phyloP scores from a whole-genome alignment of 139 green algal genomes.

The Penium margaritaceum region DNA sequence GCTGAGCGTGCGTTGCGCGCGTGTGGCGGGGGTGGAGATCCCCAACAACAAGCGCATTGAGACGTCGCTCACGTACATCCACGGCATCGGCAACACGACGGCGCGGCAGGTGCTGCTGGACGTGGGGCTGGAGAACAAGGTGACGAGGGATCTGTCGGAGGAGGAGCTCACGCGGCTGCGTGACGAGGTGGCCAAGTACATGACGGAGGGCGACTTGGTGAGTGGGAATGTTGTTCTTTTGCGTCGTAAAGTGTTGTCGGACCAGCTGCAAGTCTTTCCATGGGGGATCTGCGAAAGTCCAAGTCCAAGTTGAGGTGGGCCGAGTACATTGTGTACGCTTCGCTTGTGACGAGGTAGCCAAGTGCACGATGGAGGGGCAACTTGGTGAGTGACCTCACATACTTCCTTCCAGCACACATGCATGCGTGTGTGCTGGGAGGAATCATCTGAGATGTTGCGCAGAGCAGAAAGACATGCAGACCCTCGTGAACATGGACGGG shows the following conservation, averaged over 20 bases:
- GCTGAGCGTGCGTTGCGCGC: constrained; percentile 53
- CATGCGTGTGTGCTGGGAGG: not conserved
- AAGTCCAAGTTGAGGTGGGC: not conserved
- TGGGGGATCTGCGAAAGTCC: not conserved
- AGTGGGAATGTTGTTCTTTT: too few species aligned
- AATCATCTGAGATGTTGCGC: too few species aligned
- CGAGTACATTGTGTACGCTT: too few species aligned
- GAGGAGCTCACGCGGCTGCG: constrained; percentile 90
- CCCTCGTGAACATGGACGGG: too few species aligned
- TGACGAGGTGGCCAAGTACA: constrained; percentile 60
- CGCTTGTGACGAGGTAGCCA: constrained; percentile 64
- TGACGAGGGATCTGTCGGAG: constrained; percentile 83
- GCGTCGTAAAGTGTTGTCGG: not conserved
- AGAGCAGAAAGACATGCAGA: too few species aligned
- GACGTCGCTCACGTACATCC: constrained; percentile 89
- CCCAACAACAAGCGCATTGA: constrained; percentile 95
- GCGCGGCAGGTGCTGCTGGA: constrained; percentile 78
- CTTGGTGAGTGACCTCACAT: constrained; percentile 42
- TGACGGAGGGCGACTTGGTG: constrained; percentile 63
- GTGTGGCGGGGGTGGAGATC: constrained; percentile 94
- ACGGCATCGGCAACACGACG: constrained; percentile 76
- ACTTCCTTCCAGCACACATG: not conserved
- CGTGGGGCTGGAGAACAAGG: constrained; percentile 87
- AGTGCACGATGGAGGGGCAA: constrained; percentile 56
- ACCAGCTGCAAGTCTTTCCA: not conserved